Evolutionary conservation across 2,329 filamentous ascomycete genomes (phyloP).

Genomic region (Cladophialophora yegresii): DNA sequence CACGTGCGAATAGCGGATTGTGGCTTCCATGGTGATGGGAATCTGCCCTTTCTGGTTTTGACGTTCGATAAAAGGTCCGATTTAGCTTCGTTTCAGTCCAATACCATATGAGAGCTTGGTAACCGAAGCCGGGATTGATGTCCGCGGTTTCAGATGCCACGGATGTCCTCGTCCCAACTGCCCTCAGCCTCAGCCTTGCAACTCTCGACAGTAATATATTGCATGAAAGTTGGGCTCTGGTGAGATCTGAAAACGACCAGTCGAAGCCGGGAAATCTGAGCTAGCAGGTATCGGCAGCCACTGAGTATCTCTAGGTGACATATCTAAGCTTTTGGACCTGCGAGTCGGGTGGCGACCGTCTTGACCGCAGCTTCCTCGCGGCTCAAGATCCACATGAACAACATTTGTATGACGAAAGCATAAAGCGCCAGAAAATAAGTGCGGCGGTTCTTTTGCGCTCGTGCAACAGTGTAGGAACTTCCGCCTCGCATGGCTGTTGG

Average conservation of each 20-base stretch:
- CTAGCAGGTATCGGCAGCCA: background rate
- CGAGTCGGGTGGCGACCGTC: constrained; percentile 32
- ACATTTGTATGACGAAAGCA: constrained; percentile 87
- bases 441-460: constrained; percentile 80
- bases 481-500: constrained; percentile 59
- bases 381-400: constrained; percentile 86
- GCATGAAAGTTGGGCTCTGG: background rate
- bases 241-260: background rate
- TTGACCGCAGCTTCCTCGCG: constrained; percentile 50
- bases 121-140: background rate
- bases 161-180: background rate
- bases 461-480: constrained; percentile 68
- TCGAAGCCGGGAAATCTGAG: background rate
- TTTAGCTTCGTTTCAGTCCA: background rate
- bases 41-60: background rate
- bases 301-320: background rate
- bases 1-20: background rate
- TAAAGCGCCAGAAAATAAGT: constrained; percentile 94
- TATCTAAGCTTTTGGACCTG: constrained; percentile 27
- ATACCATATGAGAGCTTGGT: background rate
- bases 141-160: background rate
- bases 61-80: background rate
- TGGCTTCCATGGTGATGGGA: background rate
- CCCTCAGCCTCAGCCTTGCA: background rate
- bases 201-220: background rate